Evolutionary conservation across 495 filamentous ascomycete genomes (phyloP).

Genomic region (Penicillium daleae): DNA sequence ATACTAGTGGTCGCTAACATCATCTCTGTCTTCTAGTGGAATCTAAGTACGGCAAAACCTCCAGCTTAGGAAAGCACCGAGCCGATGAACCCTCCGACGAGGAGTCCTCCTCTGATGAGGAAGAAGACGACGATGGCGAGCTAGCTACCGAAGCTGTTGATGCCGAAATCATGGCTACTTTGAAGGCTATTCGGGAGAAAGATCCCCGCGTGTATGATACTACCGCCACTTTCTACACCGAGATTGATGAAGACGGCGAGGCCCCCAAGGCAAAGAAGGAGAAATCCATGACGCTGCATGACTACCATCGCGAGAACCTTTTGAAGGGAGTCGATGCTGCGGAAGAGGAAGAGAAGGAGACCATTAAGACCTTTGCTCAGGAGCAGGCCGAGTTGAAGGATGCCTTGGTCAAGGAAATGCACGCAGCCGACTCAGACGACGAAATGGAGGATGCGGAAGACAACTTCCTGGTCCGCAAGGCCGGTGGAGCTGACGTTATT

Average conservation of each 20-base stretch:
- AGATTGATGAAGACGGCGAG: conserved; percentile 53
- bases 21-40: conserved; percentile 62
- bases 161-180: conserved; percentile 79
- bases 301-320: conserved; percentile 89
- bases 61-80: conserved; percentile 37
- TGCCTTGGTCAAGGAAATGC: conserved; percentile 76
- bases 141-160: conserved; percentile 82
- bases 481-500: conserved; percentile 39
- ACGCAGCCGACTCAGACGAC: conserved; percentile 58
- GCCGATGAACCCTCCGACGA: conserved; percentile 48
- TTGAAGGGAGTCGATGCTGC: conserved; percentile 63
- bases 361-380: conserved; percentile 73
- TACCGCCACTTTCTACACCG: conserved; percentile 72
- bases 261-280: conserved; percentile 58
- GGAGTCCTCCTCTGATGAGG: conserved; percentile 69
- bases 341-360: conserved; percentile 53
- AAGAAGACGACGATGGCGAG: conserved; percentile 88
- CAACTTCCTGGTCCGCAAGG: conserved; percentile 66
- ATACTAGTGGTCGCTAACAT: conserved; percentile 12
- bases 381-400: conserved; percentile 84
- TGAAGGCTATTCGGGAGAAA: conserved; percentile 84
- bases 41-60: conserved; percentile 73
- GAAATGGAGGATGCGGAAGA: conserved; percentile 68
- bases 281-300: conserved; percentile 82
- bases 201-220: conserved; percentile 90